Conservation (phyloP, 371 early-diverging fungal genomes). For the Mortierella sp. region DNA sequence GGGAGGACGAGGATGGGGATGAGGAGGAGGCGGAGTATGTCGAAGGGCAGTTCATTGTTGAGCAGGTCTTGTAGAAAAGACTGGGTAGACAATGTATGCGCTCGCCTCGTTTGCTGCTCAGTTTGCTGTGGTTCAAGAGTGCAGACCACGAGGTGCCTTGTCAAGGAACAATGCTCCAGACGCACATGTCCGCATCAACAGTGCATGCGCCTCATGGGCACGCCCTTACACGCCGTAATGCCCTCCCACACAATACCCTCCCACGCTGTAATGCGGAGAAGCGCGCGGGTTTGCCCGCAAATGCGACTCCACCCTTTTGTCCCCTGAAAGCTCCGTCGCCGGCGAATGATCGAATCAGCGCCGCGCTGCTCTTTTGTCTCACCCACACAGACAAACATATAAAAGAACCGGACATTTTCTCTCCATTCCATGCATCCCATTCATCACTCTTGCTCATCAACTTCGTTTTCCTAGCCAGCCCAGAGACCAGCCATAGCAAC, state of each 20-base stretch:
- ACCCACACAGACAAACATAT: background rate
- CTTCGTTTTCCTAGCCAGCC: background rate
- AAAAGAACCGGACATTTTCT: constrained; percentile 3
- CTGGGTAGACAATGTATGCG: too few relatives aligned
- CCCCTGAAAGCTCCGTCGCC: background rate
- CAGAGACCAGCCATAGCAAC: background rate
- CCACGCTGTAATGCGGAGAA: background rate
- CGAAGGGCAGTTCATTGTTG: constrained; percentile 29
- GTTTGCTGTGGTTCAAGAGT: too few relatives aligned
- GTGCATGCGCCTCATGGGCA: too few relatives aligned
- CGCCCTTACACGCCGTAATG: background rate
- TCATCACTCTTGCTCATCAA: background rate
- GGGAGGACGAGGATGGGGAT: constrained; percentile 14
- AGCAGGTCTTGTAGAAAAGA: constrained; percentile 4
- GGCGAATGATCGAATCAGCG: constrained; percentile 1
- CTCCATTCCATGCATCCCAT: background rate
- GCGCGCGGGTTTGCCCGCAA: constrained; percentile 1
- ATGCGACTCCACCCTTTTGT: background rate
- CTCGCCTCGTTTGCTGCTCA: too few relatives aligned
- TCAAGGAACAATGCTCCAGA: too few relatives aligned
- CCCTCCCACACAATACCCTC: background rate
- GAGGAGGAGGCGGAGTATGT: constrained; percentile 26
- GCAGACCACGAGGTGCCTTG: too few relatives aligned
- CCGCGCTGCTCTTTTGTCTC: background rate
- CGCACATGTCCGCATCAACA: too few relatives aligned